phyloP scores from a whole-genome alignment of 1,139 yeast species.

The Taphrina wiesneri region DNA sequence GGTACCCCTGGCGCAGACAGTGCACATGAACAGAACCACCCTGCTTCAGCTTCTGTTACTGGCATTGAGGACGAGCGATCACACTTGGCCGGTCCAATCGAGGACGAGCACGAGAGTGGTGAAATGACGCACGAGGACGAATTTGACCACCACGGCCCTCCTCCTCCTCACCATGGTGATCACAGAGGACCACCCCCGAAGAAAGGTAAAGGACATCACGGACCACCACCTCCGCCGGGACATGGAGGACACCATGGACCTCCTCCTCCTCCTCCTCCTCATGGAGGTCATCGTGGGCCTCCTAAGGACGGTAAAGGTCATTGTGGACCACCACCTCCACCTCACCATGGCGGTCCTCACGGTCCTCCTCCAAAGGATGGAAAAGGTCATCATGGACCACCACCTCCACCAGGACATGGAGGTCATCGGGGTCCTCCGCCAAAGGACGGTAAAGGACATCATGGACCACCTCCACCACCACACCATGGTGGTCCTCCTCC shows the following conservation, averaged over 20 bases:
- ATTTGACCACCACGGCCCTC: not conserved
- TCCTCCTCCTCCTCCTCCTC: not conserved
- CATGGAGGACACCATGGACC: not conserved
- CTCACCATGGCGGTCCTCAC: not conserved
- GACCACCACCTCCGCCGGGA: not conserved
- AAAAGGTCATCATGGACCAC: not conserved
- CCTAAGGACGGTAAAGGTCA: not conserved
- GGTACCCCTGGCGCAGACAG: not conserved
- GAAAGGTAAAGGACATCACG: not conserved
- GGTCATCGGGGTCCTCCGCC: not conserved
- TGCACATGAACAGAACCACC: not conserved
- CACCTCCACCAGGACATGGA: not conserved
- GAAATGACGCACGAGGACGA: not conserved
- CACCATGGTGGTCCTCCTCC: not conserved
- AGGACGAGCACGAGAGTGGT: not conserved
- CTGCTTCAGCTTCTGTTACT: not conserved
- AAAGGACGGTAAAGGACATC: not conserved
- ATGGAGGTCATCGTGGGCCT: not conserved
- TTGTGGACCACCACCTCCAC: not conserved
- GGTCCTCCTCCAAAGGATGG: slow-evolving; percentile 9
- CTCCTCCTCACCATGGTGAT: not conserved
- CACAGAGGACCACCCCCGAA: slow-evolving; percentile 6
- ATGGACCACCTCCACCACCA: not conserved
- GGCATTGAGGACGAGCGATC: not conserved
- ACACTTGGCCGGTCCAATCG: not conserved